Conservation (phyloP, 371 early-diverging fungal species). For the Mortierella sp. region DNA sequence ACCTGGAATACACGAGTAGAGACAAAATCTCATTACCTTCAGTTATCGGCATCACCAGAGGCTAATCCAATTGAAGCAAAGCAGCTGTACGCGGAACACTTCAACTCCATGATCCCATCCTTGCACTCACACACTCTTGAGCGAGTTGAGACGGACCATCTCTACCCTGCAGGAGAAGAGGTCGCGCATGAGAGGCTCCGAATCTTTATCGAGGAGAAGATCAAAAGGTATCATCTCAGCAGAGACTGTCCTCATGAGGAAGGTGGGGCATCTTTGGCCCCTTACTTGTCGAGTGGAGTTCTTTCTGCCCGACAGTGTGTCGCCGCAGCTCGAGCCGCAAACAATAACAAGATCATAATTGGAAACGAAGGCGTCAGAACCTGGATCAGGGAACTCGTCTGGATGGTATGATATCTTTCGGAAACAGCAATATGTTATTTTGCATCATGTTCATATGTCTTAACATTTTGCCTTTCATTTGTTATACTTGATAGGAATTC, state of each 20-base stretch:
- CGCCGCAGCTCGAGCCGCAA: slow-evolving; percentile 57
- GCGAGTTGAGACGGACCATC: slow-evolving; percentile 15
- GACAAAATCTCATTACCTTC: slow-evolving; percentile 30
- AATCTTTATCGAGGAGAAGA: slow-evolving; percentile 31
- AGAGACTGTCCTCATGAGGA: slow-evolving; percentile 42
- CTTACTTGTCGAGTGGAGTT: slow-evolving; percentile 61
- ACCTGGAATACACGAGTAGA: slow-evolving; percentile 57
- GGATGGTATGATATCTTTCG: slow-evolving; percentile 61
- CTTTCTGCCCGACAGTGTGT: slow-evolving; percentile 66
- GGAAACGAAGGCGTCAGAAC: slow-evolving; percentile 62
- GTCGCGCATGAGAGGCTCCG: slow-evolving; percentile 49
- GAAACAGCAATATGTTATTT: not conserved
- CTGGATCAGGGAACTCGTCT: slow-evolving; percentile 65
- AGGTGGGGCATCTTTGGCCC: slow-evolving; percentile 42
- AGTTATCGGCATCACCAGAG: slow-evolving; percentile 26
- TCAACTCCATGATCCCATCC: slow-evolving; percentile 13
- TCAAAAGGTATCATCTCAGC: slow-evolving; percentile 40
- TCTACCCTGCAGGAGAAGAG: slow-evolving; percentile 61
- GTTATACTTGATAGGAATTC: slow-evolving; percentile 61
- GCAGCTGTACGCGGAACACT: slow-evolving; percentile 26
- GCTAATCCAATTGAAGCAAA: slow-evolving; percentile 33
- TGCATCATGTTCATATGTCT: not conserved
- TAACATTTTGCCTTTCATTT: not conserved
- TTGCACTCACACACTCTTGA: slow-evolving; percentile 32
- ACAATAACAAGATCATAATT: slow-evolving; percentile 59